A percentile compares a stretch with the other conserved stretches of the same genome.
These are phyloP conservation scores for Thielaviopsis populi DNA, from an alignment of 2,329 filamentous ascomycete genomes.

Conservation along the genomic window DNA sequence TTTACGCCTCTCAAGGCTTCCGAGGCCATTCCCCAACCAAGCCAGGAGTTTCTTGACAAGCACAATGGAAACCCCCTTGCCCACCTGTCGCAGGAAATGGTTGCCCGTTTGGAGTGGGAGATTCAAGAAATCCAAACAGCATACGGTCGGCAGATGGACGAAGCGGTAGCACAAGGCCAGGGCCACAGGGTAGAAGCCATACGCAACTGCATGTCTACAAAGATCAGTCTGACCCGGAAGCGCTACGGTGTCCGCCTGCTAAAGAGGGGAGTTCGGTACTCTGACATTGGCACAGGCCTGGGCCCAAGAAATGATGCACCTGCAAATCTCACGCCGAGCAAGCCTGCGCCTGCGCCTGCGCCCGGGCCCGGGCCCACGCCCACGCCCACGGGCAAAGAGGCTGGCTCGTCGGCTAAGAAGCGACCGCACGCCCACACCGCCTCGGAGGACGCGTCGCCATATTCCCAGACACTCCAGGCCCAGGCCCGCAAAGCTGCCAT, in stretches of 20 bases:
- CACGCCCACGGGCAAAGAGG: too few species aligned
- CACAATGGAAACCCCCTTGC: conserved; percentile 3
- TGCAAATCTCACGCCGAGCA: too few species aligned
- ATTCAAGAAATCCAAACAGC: neutral
- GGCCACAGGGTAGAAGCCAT: conserved; percentile 28
- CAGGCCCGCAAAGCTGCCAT: too few species aligned
- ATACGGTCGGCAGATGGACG: neutral
- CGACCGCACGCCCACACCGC: too few species aligned
- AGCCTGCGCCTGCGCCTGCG: too few species aligned
- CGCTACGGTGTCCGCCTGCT: conserved; percentile 41
- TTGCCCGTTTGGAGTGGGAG: neutral
- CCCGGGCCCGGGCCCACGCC: too few species aligned
- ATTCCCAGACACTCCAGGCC: too few species aligned
- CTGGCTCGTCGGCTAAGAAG: too few species aligned
- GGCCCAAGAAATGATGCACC: too few species aligned
- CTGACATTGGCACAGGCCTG: conserved; percentile 18
- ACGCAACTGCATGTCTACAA: conserved; percentile 39
- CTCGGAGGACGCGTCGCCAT: too few species aligned
- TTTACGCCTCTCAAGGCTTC: neutral
- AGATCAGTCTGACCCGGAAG: conserved; percentile 41
- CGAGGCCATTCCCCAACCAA: neutral
- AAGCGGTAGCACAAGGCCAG: neutral
- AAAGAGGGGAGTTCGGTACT: neutral
- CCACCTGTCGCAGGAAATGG: neutral
- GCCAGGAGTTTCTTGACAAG: neutral